Conservation (phyloP, 225 moss, liverwort and hornwort genomes). For the Neckera pumila region DNA sequence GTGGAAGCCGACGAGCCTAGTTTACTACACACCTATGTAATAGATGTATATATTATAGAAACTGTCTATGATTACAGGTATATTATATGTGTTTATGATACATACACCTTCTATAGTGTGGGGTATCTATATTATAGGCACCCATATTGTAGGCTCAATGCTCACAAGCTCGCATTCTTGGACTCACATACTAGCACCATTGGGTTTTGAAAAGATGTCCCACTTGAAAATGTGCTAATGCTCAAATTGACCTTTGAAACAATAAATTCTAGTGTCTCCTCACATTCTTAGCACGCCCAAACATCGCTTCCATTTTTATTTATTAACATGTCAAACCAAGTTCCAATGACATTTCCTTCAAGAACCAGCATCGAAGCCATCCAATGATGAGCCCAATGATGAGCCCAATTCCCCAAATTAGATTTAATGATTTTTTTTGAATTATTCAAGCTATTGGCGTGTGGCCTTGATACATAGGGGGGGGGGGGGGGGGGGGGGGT, state of each 20-base stretch:
- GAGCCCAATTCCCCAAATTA: background rate
- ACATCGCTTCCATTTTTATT: background rate
- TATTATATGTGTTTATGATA: too few relatives aligned
- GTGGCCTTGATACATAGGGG: rapidly evolving
- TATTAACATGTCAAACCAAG: background rate
- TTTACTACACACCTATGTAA: too few relatives aligned
- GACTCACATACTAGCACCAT: too few relatives aligned
- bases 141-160: too few relatives aligned
- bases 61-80: too few relatives aligned
- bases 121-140: too few relatives aligned
- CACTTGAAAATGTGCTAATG: rapidly evolving
- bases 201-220: rapidly evolving
- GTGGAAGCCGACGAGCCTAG: too few relatives aligned
- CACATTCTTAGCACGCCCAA: rapidly evolving
- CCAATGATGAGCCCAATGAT: rapidly evolving
- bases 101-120: too few relatives aligned
- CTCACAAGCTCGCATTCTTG: too few relatives aligned
- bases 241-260: too few relatives aligned
- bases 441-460: rapidly evolving
- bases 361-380: background rate
- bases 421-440: rapidly evolving
- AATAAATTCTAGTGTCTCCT: background rate
- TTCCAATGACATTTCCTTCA: rapidly evolving
- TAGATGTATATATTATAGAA: too few relatives aligned
- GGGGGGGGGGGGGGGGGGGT: rapidly evolving